Percentiles rank a stretch among this genome's conserved stretches.
Conservation (phyloP, 2,329 filamentous ascomycete species). For the Pseudogymnoascus sp. region DNA sequence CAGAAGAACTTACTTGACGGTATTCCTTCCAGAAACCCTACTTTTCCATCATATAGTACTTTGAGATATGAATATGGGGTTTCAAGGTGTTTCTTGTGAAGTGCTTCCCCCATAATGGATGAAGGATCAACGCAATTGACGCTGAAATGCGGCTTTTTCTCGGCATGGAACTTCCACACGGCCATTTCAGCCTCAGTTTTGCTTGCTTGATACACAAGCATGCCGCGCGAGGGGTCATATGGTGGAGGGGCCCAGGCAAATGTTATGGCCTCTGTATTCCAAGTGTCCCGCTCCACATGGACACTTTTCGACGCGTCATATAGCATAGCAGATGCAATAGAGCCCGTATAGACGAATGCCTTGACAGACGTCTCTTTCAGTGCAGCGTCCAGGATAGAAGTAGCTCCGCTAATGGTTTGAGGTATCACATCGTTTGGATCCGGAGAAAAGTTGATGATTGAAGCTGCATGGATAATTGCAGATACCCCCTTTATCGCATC, state of each 20-base stretch:
- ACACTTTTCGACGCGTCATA: neutral
- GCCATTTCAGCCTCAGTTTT: conserved; percentile 29
- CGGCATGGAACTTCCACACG: conserved; percentile 27
- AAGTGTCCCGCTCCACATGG: conserved; percentile 23
- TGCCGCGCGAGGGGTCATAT: conserved; percentile 13
- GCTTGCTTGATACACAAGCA: conserved; percentile 26
- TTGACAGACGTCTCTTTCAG: conserved; percentile 35
- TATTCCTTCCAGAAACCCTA: neutral
- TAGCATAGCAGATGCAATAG: conserved; percentile 14
- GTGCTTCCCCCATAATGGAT: conserved; percentile 17
- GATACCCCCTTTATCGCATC: conserved; percentile 35
- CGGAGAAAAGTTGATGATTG: conserved; percentile 32
- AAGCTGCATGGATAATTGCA: conserved; percentile 41
- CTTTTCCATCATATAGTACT: neutral
- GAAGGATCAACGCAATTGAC: conserved; percentile 21
- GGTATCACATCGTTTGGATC: conserved; percentile 39
- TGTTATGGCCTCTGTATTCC: conserved; percentile 29
- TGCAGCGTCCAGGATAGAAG: conserved; percentile 36
- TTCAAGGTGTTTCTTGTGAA: conserved; percentile 20
- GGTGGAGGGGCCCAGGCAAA: conserved; percentile 28
- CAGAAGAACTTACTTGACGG: neutral
- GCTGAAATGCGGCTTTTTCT: conserved; percentile 22
- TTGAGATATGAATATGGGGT: neutral
- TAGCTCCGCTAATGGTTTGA: conserved; percentile 30
- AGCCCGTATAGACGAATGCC: conserved; percentile 27